Conservation (phyloP, 306 rosid species). For the Rosa rugosa region DNA sequence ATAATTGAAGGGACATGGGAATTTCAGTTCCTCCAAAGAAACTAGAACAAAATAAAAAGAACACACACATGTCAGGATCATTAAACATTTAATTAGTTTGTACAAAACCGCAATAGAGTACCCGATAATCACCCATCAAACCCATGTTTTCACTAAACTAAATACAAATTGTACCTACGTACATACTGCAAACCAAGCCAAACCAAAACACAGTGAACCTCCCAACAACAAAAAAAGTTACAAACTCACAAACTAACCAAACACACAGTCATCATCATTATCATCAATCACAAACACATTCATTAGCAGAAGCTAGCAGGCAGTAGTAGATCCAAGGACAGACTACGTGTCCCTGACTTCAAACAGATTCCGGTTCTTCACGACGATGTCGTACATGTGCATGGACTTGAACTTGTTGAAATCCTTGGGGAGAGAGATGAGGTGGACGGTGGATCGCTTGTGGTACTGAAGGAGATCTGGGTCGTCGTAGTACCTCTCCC, state of each 20-base stretch:
- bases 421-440: conserved; percentile 84
- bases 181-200: neutral
- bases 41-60: neutral
- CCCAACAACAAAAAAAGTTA: neutral
- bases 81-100: neutral
- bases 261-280: conserved; percentile 2
- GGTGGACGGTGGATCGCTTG: conserved; percentile 74
- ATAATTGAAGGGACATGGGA: neutral
- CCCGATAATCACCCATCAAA: neutral
- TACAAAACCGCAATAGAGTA: neutral
- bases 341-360: conserved; percentile 71
- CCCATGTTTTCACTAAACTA: neutral
- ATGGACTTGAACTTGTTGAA: conserved; percentile 76
- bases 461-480: conserved; percentile 88
- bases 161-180: neutral
- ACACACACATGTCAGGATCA: neutral
- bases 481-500: conserved; percentile 92
- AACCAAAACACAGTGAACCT: neutral
- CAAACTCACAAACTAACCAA: neutral
- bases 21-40: neutral
- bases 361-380: conserved; percentile 74
- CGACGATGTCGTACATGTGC: conserved; percentile 97
- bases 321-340: neutral
- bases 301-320: neutral
- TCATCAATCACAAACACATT: neutral